Base-by-base conservation (phyloP, 495 filamentous ascomycete genomes). In the Podospora australis region DNA sequence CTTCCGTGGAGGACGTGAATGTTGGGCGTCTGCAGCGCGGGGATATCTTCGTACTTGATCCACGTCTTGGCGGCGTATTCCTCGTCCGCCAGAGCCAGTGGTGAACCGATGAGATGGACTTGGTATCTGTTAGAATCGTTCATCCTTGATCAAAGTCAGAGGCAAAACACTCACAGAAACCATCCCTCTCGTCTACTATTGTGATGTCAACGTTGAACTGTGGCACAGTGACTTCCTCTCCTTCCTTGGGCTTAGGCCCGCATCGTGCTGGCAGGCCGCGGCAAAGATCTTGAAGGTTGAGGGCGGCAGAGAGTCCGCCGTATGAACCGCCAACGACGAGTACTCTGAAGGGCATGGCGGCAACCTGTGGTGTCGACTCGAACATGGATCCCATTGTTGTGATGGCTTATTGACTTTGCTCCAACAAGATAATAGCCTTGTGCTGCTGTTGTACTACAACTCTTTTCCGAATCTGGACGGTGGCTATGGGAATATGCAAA, bases 101-200 rank as follows among this genome's bases (percentile, higher is more conserved):
- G 84, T 2, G 68, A 69, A 22, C 83, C 83, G 54, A 88, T 84
- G 17, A 80, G 54, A 55, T 88, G 83, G 58, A 68, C 71, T 73
- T 30, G 30, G 23, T 20, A 6, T 1, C 25, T 19, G 35, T n/a
- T 52, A 38, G 35, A 26, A 21, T 32, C 2, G 22, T 25, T n/a
- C n/a, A n/a, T n/a, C n/a, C n/a, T n/a, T 8, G 16, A 10, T 25
- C 38, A n/a, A 46, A 44, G 24, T 26, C 19, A 34, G 23, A 39
- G 16, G 6, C 17, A n/a, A 9, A 19, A 6, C 24, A 54, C 66
- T 64, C 56, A 86, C 82, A 86, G 60, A 75, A 85, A 21, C 84
- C 84, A 70, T 88, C 84, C 19, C 80, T 68, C 49, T 85, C 79
- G 54, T 88, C 83, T 4, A 86, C 75, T 7, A 88, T 69, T 8